Evolutionary conservation across 164 flowering plant genomes (phyloP), one percentile per base, ranked within the genome.

Genomic region (Cinnamomum micranthum): DNA sequence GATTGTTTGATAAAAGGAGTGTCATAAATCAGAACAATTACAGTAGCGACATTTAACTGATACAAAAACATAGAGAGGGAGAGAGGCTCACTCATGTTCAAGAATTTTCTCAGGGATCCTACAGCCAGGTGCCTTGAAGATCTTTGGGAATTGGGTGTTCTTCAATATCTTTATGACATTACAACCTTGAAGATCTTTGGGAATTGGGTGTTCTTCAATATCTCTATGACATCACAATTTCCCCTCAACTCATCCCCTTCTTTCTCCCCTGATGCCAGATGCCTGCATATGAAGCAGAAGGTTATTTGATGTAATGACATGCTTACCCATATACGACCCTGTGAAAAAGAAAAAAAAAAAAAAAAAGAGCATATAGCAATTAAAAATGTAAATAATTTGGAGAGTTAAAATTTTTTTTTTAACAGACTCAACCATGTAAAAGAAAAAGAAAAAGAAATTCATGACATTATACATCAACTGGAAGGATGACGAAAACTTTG

Each of bases 251-350:
- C 96, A 73, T 93, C 96, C 0, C 97, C 97, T 78, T 91, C 96
- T 80, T 86, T 90, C 83, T 93, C 93, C 13, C 98, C 96, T 0
- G 98, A 91, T 6, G 98, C 93, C 80, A 93, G 82, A 77, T 93
- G 97, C 75, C 94, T 88, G 86, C 96, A 90, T 19, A 93, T 74
- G 63, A 93, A 91, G 79, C 97, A 93, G 74, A 93, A 86, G 85
- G 86, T 93, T 65, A 96, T 93, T 75, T 80, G 86, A 73, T 86
- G 80, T 71, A 93, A 78, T 50, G 85, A 73, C 90, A 93, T 82
- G 83, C 97, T 91, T 65, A 91, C 88, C 2, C 96, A 83, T 17
- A 93, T 91, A 63, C 96, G 91, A 3, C 97, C 97, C 95, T 92
- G 89, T 79, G 20, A 28, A 31, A 25, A 66, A 27, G 69, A 64